phyloP scores from a whole-genome alignment of 2,329 filamentous ascomycete genomes.

The Penicillium paneum region DNA sequence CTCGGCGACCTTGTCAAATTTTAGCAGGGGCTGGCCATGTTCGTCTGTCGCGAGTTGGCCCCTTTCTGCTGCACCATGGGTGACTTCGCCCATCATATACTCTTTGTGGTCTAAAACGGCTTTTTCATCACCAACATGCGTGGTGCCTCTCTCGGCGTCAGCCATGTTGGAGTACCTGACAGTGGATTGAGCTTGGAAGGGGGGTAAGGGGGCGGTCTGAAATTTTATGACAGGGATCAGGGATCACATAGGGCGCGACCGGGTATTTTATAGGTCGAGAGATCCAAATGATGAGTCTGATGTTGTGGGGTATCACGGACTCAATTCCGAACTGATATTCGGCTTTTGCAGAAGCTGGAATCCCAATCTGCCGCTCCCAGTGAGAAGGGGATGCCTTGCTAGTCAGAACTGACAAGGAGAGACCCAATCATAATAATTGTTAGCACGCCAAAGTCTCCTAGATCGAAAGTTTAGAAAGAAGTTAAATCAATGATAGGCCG shows the following conservation, averaged over 20 bases:
- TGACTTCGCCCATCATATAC: constrained; percentile 11
- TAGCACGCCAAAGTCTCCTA: not conserved
- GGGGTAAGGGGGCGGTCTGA: not conserved
- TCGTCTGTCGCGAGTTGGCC: constrained; percentile 50
- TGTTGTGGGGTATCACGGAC: constrained; percentile 6
- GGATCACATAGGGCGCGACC: not conserved
- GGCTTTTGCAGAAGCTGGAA: not conserved
- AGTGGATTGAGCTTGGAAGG: not conserved
- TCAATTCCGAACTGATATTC: not conserved
- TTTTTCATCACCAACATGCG: constrained; percentile 23
- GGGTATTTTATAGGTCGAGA: constrained; percentile 1
- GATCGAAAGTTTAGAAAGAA: not conserved
- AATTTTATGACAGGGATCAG: not conserved
- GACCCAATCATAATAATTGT: not conserved
- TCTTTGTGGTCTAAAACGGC: constrained; percentile 18
- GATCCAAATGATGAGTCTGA: not conserved
- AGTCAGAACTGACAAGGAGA: not conserved
- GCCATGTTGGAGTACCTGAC: constrained; percentile 4
- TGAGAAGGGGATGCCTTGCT: not conserved
- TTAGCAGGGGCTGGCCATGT: constrained; percentile 51
- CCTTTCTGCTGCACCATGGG: constrained; percentile 42
- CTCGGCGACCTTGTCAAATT: constrained; percentile 59
- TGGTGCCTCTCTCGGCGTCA: constrained; percentile 1
- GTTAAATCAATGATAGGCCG: not conserved
- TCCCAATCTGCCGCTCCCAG: constrained; percentile 13